phyloP scores from a whole-genome alignment of 108 stramenopile genomes.

The Epipyxis sp. region DNA sequence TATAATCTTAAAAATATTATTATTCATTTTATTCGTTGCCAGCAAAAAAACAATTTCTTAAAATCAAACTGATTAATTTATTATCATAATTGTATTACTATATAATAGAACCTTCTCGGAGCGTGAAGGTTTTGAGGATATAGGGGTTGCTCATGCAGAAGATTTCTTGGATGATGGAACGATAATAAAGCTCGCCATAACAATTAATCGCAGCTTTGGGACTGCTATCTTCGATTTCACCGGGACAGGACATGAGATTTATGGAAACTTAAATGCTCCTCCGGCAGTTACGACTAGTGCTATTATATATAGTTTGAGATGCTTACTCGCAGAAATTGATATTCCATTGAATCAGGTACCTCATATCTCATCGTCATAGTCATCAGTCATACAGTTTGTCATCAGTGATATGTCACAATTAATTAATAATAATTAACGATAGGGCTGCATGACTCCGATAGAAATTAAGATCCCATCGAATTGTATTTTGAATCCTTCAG shows the following conservation, averaged over 20 bases:
- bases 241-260: constrained; percentile 92
- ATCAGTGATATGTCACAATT: neutral
- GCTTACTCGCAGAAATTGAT: constrained; percentile 71
- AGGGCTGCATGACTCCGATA: constrained; percentile 90
- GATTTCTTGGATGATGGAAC: constrained; percentile 98
- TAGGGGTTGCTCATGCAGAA: constrained; percentile 64
- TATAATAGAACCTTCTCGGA: constrained; percentile 10
- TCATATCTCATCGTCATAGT: neutral
- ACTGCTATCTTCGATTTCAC: constrained; percentile 87
- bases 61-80: no score
- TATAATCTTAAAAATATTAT: no score
- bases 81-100: no score
- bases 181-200: constrained; percentile 76
- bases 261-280: constrained; percentile 93
- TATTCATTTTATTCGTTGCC: no score
- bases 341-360: constrained; percentile 98
- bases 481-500: constrained; percentile 81
- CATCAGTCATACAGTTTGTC: neutral
- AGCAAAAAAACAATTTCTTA: no score
- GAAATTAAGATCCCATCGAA: constrained; percentile 78
- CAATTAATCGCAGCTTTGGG: constrained; percentile 73
- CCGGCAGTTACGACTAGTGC: constrained; percentile 97
- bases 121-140: neutral
- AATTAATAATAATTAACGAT: neutral
- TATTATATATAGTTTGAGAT: constrained; percentile 92